Evolutionary conservation across 805 yeast species (phyloP), one percentile per base, ranked within the genome.

Genomic region (Yarrowia osloensis): DNA sequence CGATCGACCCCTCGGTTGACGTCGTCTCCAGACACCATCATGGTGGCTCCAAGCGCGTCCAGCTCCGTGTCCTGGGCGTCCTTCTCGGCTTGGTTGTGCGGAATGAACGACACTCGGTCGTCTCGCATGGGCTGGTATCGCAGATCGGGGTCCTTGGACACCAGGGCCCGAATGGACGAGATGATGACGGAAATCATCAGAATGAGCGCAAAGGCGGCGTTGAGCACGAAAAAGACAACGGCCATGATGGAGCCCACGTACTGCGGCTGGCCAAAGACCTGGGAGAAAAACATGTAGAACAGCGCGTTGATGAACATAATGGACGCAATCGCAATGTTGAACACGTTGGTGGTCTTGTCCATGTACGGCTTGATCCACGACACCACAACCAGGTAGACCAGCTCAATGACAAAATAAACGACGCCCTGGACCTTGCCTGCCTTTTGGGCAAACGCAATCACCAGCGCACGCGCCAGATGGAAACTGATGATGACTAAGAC

Each of bases 41-140:
- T 44, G 24, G 72, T 69, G 73, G 88, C 89, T 35, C 92, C 93
- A 65, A 89, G 81, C 1, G 90, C 94, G 74, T 86, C 86, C 70
- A 89, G 81, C 77, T 89, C 94, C 69, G 87, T 80, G 69, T 82
- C 87, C 17, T 37, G 50, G 15, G 59, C 68, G 22, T 44, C 52
- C 70, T 70, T 69, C 65, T 75, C 70, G 35, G 70, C 70, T 68
- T 71, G 70, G 37, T 68, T 68, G 21, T 69, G 76, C 68, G 70
- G 75, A 74, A 95, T 90, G 77, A 95, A 95, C n/a, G 97, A 90
- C 63, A 90, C 95, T 76, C 99, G 86, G 75, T 95, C 99, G 77
- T 95, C 99, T 73, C 89, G 89, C 89, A 94, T 89, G 69, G 97
- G 98, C 79, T 91, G 94, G 80, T 95, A 95, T 72, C 97, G 85